These are phyloP conservation scores for Pythium aquatile DNA, from an alignment of 352 stramenopile species.

Conservation along the genomic window DNA sequence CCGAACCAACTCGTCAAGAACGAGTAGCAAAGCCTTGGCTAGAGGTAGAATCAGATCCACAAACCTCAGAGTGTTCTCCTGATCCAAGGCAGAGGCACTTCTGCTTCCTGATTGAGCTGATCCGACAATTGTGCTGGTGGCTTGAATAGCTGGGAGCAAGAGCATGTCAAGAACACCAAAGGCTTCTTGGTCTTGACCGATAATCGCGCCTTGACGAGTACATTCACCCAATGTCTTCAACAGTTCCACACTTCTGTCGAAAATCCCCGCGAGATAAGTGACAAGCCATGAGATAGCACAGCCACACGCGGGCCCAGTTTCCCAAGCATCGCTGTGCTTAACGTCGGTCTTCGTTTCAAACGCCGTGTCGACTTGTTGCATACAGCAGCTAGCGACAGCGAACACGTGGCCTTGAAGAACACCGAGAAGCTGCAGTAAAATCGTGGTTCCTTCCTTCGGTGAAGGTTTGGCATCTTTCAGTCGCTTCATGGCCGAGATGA, in stretches of 20 bases:
- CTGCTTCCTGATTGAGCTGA: background rate
- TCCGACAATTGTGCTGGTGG: background rate
- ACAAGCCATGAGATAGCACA: background rate
- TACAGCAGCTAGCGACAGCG: background rate
- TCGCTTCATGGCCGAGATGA: background rate
- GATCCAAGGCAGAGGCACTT: background rate
- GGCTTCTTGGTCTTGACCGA: background rate
- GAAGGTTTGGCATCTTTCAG: background rate
- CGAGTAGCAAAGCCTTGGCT: background rate
- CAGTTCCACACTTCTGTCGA: background rate
- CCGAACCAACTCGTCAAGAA: background rate
- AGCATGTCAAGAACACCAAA: background rate
- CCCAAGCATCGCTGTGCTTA: background rate
- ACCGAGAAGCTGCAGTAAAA: constrained; percentile 8
- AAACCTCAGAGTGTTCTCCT: background rate
- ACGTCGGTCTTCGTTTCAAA: background rate
- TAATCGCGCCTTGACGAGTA: background rate
- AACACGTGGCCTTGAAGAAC: constrained; percentile 20
- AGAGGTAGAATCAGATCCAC: background rate
- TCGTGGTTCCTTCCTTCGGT: background rate
- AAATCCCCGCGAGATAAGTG: background rate
- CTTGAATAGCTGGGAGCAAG: background rate
- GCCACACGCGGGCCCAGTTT: background rate
- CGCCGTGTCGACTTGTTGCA: background rate
- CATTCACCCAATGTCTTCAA: background rate